These are phyloP conservation scores for Boletus reticuloceps DNA, from an alignment of 768 basidiomycete species.

Conservation along the genomic window DNA sequence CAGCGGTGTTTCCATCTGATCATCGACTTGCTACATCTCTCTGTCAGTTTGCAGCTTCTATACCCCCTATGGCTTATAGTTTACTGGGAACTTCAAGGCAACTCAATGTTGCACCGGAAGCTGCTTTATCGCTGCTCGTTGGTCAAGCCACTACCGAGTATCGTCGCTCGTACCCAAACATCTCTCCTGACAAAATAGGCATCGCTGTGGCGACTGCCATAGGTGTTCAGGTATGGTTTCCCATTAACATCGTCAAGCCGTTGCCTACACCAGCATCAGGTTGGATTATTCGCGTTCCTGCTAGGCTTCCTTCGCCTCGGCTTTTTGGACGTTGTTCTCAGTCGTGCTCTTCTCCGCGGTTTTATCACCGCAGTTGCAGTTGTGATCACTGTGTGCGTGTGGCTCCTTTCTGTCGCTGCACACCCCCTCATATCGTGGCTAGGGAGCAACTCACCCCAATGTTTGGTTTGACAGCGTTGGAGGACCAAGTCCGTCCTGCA, in stretches of 20 bases:
- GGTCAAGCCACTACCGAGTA: slow-evolving; percentile 82
- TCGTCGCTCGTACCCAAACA: slow-evolving; percentile 45
- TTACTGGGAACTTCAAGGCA: slow-evolving; percentile 84
- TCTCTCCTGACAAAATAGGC: slow-evolving; percentile 47
- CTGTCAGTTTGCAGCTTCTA: slow-evolving; percentile 72
- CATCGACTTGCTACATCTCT: not conserved
- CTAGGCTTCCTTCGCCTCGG: slow-evolving; percentile 88
- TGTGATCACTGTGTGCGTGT: slow-evolving; percentile 76
- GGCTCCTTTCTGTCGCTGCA: not conserved
- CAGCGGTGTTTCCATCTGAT: slow-evolving; percentile 1
- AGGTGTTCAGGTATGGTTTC: slow-evolving; percentile 65
- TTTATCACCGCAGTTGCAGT: slow-evolving; percentile 84
- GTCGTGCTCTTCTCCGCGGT: slow-evolving; percentile 82
- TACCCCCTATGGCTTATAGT: slow-evolving; percentile 87
- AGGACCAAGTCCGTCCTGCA: slow-evolving; percentile 54
- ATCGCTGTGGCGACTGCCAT: slow-evolving; percentile 76
- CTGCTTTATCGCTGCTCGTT: slow-evolving; percentile 80
- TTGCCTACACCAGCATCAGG: slow-evolving; percentile 38
- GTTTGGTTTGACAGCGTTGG: slow-evolving; percentile 69
- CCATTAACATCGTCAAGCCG: not conserved
- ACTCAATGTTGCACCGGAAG: slow-evolving; percentile 85
- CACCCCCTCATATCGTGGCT: not conserved
- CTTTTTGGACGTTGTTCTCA: slow-evolving; percentile 91
- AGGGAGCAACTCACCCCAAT: slow-evolving; percentile 89
- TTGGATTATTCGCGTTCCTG: slow-evolving; percentile 80